Conservation (phyloP, 2,329 filamentous ascomycete genomes). For the Colletotrichum aenigma region DNA sequence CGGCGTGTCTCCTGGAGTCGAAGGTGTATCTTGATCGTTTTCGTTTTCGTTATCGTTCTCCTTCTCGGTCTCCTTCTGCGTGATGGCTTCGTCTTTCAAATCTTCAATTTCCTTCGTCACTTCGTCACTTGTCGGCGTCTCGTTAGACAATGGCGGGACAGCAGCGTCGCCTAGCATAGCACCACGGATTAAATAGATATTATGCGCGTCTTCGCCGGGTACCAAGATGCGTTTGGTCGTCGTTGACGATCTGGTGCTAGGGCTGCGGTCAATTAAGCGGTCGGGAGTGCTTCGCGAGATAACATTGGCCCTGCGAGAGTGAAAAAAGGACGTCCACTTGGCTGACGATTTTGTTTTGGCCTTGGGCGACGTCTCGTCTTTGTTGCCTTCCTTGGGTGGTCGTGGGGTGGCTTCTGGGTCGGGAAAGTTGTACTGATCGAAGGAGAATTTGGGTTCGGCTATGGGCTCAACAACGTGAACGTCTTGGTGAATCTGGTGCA, state of each 20-base stretch:
- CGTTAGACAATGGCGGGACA: background rate
- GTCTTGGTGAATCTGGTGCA: conserved; percentile 57
- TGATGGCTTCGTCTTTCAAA: background rate
- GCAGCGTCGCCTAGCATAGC: conserved; percentile 17
- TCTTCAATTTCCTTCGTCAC: background rate
- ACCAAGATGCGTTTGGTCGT: conserved; percentile 31
- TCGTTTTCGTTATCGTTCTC: background rate
- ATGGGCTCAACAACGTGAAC: conserved; percentile 24
- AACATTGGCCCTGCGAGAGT: conserved; percentile 41
- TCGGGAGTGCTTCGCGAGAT: conserved; percentile 29
- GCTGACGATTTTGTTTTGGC: conserved; percentile 21
- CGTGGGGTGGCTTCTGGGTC: background rate
- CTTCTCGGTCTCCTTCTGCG: background rate
- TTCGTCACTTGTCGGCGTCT: background rate
- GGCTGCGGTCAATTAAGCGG: conserved; percentile 31
- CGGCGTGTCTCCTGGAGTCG: conserved; percentile 42
- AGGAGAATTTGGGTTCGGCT: conserved; percentile 16
- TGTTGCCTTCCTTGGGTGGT: background rate
- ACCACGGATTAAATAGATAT: conserved; percentile 13
- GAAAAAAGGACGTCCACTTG: conserved; percentile 64
- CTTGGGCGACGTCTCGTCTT: background rate
- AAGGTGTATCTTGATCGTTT: conserved; percentile 3
- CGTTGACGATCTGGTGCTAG: conserved; percentile 14
- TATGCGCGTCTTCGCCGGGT: conserved; percentile 31
- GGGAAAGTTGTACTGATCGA: conserved; percentile 13